Base-by-base conservation (phyloP, 2,329 filamentous ascomycete genomes). In the Cladosporium sp. region DNA sequence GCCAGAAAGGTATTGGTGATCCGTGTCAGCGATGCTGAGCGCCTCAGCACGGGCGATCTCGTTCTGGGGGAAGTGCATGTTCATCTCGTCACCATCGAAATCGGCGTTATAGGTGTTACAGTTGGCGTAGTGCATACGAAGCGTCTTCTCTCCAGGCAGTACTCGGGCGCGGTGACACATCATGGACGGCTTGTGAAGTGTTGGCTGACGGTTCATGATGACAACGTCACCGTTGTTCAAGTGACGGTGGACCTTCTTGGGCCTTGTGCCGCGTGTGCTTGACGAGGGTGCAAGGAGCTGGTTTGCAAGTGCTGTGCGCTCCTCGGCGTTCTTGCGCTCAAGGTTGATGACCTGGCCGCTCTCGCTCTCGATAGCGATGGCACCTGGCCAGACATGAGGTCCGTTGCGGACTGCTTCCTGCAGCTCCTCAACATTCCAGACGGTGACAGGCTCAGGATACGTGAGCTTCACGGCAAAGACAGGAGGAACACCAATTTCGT, bases 21-120 rank as follows among this genome's bases (percentile, higher is more conserved):
- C 94, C 2, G 95, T 97, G 76, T 98, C 94, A 44, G 95, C 95
- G 73, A 99, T 89, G 71, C 93, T 91, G 71, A 96, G 85, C 1
- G 95, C 95, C 80, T 99, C 95, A 2, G 94, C 91, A 71, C 95
- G 86, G 18, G 95, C 95, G 69, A 98, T 84, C 76, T 98, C 96
- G 72, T 97, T 98, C 73, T 99, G 95, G 1, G 95, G 95, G 75
- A 99, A 98, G 80, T 99, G 95, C 93, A 99, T 96, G 78, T 99
- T 99, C 95, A 99, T 99, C 79, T 99, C 95, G 76, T 99, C 95
- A 78, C 95, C 95, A 75, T 99, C 96, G 75, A 99, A 99, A 84
- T 99, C 95, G 35, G 95, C 95, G 73, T 99, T 99, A 84, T 99
- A 99, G 0, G 95, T 97, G 75, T 99, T 99, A 78, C 95, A 98